These are phyloP conservation scores for Rhodotorula babjevae DNA, from an alignment of 768 basidiomycete genomes.

Conservation along the genomic window DNA sequence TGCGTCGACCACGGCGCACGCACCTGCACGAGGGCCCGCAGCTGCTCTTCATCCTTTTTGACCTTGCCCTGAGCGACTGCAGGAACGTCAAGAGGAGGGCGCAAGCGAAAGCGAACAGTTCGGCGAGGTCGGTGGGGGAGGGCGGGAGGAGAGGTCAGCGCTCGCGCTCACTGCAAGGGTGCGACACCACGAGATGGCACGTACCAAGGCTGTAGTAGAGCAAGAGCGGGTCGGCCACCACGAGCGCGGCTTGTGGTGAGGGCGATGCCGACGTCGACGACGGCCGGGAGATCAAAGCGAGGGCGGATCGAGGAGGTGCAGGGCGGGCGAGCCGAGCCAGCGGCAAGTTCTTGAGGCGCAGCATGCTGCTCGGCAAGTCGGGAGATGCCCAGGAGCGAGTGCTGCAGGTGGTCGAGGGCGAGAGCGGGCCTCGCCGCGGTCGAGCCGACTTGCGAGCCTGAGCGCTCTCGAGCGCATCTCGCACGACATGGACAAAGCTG, in stretches of 20 bases:
- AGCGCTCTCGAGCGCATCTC: too few species aligned
- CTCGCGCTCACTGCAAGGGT: not conserved
- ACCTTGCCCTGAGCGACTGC: slow-evolving; percentile 52
- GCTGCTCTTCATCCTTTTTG: slow-evolving; percentile 56
- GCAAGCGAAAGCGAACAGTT: not conserved
- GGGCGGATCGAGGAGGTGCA: not conserved
- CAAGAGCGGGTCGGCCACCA: slow-evolving; percentile 52
- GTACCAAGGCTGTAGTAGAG: slow-evolving; percentile 52
- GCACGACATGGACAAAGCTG: too few species aligned
- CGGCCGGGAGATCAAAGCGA: not conserved
- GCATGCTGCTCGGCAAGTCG: not conserved
- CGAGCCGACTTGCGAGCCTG: too few species aligned
- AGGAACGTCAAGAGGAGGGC: too few species aligned
- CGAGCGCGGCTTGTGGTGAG: not conserved
- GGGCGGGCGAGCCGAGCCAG: too few species aligned
- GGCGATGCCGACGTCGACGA: not conserved
- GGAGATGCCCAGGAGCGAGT: too few species aligned
- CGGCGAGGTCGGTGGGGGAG: not conserved
- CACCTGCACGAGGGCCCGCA: slow-evolving; percentile 57
- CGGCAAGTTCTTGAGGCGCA: not conserved
- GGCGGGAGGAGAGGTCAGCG: not conserved
- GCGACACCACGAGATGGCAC: not conserved
- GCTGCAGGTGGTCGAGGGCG: too few species aligned
- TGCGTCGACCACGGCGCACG: not conserved
- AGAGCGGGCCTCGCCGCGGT: too few species aligned